These are phyloP conservation scores for Aureobasidium sp. DNA, from an alignment of 2,329 filamentous ascomycete genomes.

Conservation along the genomic window DNA sequence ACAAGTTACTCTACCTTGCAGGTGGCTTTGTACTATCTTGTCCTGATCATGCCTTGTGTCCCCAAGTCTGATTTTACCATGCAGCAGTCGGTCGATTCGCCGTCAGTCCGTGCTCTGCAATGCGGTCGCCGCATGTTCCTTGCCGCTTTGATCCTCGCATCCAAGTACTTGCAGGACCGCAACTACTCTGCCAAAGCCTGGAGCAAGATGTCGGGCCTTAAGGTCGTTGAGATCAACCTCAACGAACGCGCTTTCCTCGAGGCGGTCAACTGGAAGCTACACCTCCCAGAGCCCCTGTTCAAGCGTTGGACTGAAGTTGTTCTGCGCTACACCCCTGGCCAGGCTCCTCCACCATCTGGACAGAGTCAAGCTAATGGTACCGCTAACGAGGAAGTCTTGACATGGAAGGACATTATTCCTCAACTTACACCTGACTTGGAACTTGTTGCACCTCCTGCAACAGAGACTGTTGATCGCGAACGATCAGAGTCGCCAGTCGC, in stretches of 20 bases:
- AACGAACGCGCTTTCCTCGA: conserved; percentile 90
- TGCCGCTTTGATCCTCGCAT: conserved; percentile 85
- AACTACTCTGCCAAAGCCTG: conserved; percentile 97
- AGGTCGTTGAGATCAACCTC: conserved; percentile 87
- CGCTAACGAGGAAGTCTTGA: background rate
- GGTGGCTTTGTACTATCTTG: conserved; percentile 91
- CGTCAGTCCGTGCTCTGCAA: conserved; percentile 71
- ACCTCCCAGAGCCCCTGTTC: conserved; percentile 82
- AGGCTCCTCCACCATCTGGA: conserved; percentile 22
- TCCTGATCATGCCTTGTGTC: conserved; percentile 86
- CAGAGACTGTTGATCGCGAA: background rate
- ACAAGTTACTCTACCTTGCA: conserved; percentile 97
- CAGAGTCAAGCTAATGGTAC: conserved; percentile 8
- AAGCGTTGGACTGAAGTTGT: conserved; percentile 92
- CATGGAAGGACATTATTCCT: conserved; percentile 44
- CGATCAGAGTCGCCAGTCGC: conserved; percentile 34
- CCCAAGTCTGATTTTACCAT: conserved; percentile 76
- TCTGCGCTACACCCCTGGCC: conserved; percentile 65
- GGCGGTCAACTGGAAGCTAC: conserved; percentile 88
- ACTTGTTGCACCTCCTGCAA: conserved; percentile 14
- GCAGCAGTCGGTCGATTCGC: conserved; percentile 68
- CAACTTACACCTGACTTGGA: conserved; percentile 50
- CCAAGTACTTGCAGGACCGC: conserved; percentile 94
- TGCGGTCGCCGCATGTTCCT: conserved; percentile 98
- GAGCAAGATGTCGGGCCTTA: conserved; percentile 98